phyloP scores from a whole-genome alignment of 306 rosid genomes.

The Trichosanthes cucumerina region DNA sequence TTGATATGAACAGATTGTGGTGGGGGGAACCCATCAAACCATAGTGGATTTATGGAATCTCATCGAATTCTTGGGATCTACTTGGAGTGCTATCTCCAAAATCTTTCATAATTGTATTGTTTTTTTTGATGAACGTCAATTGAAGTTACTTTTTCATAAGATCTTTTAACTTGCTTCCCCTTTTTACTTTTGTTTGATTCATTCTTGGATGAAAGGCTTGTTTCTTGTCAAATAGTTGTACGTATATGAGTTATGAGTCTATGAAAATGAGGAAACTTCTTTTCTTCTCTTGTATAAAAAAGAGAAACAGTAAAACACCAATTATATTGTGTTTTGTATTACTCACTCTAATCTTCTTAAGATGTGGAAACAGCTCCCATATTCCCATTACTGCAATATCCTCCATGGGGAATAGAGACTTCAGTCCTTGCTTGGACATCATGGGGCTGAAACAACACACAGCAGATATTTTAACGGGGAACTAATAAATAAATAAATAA shows the following conservation, averaged over 20 bases:
- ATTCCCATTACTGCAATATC: constrained; percentile 88
- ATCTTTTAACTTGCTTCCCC: not conserved
- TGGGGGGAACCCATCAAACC: too few species aligned
- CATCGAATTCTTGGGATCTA: not conserved
- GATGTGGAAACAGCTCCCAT: constrained; percentile 81
- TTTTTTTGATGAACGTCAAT: not conserved
- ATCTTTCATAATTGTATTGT: not conserved
- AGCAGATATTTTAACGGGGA: not conserved
- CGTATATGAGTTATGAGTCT: not conserved
- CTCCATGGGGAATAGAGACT: constrained; percentile 64
- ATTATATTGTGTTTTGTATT: not conserved
- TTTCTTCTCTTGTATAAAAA: not conserved
- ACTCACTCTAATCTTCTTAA: constrained; percentile 63
- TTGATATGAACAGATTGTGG: not conserved
- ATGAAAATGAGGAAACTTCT: not conserved
- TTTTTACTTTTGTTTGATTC: not conserved
- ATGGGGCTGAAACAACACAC: constrained; percentile 38
- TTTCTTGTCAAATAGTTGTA: not conserved
- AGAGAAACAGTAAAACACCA: not conserved
- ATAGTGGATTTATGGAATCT: not conserved
- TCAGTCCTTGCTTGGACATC: constrained; percentile 68
- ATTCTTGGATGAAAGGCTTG: not conserved
- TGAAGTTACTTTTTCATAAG: not conserved
- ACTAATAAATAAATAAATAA: not conserved
- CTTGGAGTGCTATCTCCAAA: not conserved